Base-by-base conservation (phyloP, 768 basidiomycete species). In the Leccinum pellstonianum region DNA sequence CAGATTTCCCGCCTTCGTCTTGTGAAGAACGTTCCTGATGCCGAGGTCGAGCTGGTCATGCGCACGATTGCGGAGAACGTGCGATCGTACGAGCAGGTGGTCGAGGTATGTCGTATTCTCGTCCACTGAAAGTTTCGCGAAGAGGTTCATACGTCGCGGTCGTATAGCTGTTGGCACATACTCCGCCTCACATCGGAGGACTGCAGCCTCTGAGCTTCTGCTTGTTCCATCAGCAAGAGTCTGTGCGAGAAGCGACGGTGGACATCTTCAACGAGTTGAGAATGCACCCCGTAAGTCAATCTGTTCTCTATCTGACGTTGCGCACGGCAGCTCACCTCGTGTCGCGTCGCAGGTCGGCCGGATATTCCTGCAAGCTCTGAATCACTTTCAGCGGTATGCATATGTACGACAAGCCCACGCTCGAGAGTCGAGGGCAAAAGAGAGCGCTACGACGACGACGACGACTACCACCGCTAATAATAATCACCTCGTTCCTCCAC, bases 311-410 rank as follows among this genome's bases (percentile, higher is more conserved):
- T 3, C 17, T 9, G 41, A 43, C 0, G 33, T 19, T 17, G 29
- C 9, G 35, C 38, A 41, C 38, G 25, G 17, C 21, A 2, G 54
- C 52, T 66, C 48, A 60, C 35, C 5, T 29, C 56, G 35, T 35
- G 7, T 38, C 37, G 15, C 15, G 11, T 12, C 54, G 60, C 66
- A 95, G 93, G 83, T 93, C 57, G 93, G 94, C 0, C 81, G 86
- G 19, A 78, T 89, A 55, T 92, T 87, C 69, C 74, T 95, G 37
- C 86, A 90, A 68, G 77, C 83, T 10, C 80, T 96, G 25, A 96
- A 95, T 70, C 88, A 91, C 66, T 96, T 95, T 71, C 92, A 94
- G 68, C 85, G 91, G 3, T 90, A 92, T 59, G 90, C 94, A 0
- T 95, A 93, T 67, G 85, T 91, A 25, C 83, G 93, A 48, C 88